Conservation (phyloP, 2,329 filamentous ascomycete genomes). For the Epichloe elymi region DNA sequence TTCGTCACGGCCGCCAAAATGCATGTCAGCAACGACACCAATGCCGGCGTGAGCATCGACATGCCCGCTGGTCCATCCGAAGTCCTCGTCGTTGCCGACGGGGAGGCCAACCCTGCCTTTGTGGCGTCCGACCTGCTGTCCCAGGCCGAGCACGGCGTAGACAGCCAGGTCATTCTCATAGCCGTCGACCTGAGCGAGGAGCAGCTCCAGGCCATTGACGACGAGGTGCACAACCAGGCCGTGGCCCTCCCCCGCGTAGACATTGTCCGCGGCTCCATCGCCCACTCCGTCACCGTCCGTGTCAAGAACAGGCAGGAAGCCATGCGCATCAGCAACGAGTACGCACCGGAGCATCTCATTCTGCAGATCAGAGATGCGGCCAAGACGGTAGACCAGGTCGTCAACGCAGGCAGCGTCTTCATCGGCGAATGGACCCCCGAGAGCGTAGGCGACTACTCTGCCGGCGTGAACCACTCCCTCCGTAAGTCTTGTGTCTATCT, state of each 20-base stretch:
- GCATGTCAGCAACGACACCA: conserved; percentile 94
- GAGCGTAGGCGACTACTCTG: conserved; percentile 94
- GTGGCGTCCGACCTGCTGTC: conserved; percentile 90
- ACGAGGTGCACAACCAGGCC: conserved; percentile 81
- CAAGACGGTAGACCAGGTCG: conserved; percentile 60
- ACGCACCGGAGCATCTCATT: conserved; percentile 94
- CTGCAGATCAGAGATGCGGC: conserved; percentile 73
- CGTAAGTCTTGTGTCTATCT: conserved; percentile 49
- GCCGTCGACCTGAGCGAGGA: conserved; percentile 65
- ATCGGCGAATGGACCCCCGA: conserved; percentile 90
- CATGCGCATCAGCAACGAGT: conserved; percentile 76
- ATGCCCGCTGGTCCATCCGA: conserved; percentile 97
- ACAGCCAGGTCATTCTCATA: conserved; percentile 89
- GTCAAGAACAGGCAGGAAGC: conserved; percentile 60
- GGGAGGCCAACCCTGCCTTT: conserved; percentile 78
- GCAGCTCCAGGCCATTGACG: conserved; percentile 71
- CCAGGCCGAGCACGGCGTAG: conserved; percentile 92
- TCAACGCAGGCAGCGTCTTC: conserved; percentile 94
- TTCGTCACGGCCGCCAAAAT: conserved; percentile 99
- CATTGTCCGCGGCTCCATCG: conserved; percentile 81
- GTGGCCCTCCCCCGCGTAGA: conserved; percentile 78
- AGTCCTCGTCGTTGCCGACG: conserved; percentile 89
- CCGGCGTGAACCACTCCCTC: conserved; percentile 92
- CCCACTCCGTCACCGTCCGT: conserved; percentile 78
- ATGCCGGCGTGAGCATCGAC: conserved; percentile 87